phyloP scores from a whole-genome alignment of 306 rosid species.

The Rosa chinensis region DNA sequence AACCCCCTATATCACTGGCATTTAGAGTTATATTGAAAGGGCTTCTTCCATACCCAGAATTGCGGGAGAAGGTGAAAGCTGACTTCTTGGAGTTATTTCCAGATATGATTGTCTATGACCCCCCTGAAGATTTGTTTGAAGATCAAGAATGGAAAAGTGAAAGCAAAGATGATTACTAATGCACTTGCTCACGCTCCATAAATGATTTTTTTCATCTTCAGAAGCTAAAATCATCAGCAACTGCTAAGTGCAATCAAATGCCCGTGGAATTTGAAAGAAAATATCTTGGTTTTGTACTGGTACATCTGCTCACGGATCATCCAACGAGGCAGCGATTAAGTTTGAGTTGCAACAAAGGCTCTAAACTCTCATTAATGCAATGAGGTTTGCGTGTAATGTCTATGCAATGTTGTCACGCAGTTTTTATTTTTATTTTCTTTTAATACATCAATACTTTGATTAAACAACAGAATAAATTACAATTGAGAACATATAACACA shows the following conservation, averaged over 20 bases:
- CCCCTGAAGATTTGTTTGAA: conserved; percentile 93
- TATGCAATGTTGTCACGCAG: too few species aligned
- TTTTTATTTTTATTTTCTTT: too few species aligned
- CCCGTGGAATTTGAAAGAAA: not conserved
- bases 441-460: too few species aligned
- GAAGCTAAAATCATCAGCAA: conserved; percentile 8
- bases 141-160: conserved; percentile 38
- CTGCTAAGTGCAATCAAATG: not conserved
- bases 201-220: not conserved
- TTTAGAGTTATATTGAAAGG: conserved; percentile 88
- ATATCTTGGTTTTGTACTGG: not conserved
- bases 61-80: conserved; percentile 76
- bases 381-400: too few species aligned
- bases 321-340: too few species aligned
- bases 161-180: conserved; percentile 28
- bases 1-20: conserved; percentile 78
- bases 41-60: conserved; percentile 77
- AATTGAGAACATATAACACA: too few species aligned
- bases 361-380: too few species aligned
- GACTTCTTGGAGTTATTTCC: conserved; percentile 88
- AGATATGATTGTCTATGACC: conserved; percentile 80
- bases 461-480: too few species aligned
- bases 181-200: not conserved
- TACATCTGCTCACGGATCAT: not conserved
- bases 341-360: too few species aligned